Conservation (phyloP, 768 basidiomycete genomes). For the Pleurotus tuber-regium region DNA sequence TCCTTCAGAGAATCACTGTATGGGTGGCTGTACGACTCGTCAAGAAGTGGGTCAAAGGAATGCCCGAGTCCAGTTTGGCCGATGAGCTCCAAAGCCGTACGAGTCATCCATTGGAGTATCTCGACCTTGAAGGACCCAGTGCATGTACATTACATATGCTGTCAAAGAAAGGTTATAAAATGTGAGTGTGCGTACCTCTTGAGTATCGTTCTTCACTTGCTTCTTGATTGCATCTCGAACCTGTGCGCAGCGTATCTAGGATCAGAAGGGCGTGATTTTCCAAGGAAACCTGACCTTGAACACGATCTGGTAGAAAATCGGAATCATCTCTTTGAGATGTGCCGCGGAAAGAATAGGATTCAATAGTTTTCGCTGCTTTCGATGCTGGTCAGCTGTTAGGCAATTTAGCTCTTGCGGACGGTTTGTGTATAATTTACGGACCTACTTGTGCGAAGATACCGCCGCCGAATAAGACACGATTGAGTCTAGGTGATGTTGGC, state of each 20-base stretch:
- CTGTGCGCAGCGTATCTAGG: too few relatives aligned
- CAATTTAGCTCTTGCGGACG: not conserved
- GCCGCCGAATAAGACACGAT: slow-evolving; percentile 44
- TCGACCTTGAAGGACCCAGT: slow-evolving; percentile 37
- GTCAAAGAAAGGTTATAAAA: too few relatives aligned
- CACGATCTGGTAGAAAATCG: slow-evolving; percentile 42
- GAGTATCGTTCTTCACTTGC: slow-evolving; percentile 6
- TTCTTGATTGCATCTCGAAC: slow-evolving; percentile 25
- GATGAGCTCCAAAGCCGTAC: slow-evolving; percentile 41
- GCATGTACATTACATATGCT: too few relatives aligned
- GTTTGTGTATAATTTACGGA: slow-evolving; percentile 15
- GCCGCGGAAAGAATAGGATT: slow-evolving; percentile 44
- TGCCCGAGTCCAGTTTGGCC: slow-evolving; percentile 43
- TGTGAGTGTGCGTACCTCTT: too few relatives aligned
- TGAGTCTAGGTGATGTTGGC: too few relatives aligned
- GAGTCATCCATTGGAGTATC: slow-evolving; percentile 46
- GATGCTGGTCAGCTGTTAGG: slow-evolving; percentile 37
- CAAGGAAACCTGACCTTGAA: slow-evolving; percentile 45
- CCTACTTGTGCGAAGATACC: slow-evolving; percentile 41
- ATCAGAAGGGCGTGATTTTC: too few relatives aligned
- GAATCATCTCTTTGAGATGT: slow-evolving; percentile 42
- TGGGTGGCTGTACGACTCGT: slow-evolving; percentile 37
- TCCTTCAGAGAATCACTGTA: slow-evolving; percentile 45
- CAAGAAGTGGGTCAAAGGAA: slow-evolving; percentile 46
- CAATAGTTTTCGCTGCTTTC: slow-evolving; percentile 47